phyloP scores from a whole-genome alignment of 352 stramenopile genomes.

The Globisporangium perplexum region DNA sequence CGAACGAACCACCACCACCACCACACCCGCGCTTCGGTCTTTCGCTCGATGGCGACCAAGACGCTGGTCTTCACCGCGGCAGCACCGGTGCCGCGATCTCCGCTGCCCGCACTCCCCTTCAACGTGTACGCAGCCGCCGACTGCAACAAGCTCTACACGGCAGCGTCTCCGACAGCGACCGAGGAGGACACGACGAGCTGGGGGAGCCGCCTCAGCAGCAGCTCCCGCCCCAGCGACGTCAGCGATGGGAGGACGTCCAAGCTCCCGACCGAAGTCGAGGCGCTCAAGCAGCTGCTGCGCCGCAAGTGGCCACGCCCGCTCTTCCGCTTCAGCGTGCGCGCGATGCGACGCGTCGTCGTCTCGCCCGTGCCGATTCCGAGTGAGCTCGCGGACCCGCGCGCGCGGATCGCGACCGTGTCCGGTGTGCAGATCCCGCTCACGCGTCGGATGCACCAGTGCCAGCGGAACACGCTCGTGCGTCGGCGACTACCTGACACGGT shows the following conservation, averaged over 20 bases:
- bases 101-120: neutral
- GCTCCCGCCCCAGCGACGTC: neutral
- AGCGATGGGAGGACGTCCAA: neutral
- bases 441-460: constrained; percentile 32
- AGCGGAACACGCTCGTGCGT: constrained; percentile 22
- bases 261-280: constrained; percentile 5
- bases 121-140: neutral
- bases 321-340: constrained; percentile 32
- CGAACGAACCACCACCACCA: too few species aligned
- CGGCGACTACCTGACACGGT: constrained; percentile 29
- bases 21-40: too few species aligned
- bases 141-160: neutral
- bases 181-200: neutral
- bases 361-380: constrained; percentile 36
- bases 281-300: constrained; percentile 13
- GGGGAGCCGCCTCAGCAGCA: neutral
- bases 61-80: neutral
- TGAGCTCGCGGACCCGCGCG: constrained; percentile 24
- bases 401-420: constrained; percentile 33
- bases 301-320: constrained; percentile 13
- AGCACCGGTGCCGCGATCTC: neutral
- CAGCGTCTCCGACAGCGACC: neutral
- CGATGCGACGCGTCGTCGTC: constrained; percentile 32
- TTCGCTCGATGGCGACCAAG: neutral
- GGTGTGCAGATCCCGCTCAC: constrained; percentile 47